Evolutionary conservation across 306 rosid species (phyloP), one percentile per base, ranked within the genome.

Genomic region (Trifolium repens): DNA sequence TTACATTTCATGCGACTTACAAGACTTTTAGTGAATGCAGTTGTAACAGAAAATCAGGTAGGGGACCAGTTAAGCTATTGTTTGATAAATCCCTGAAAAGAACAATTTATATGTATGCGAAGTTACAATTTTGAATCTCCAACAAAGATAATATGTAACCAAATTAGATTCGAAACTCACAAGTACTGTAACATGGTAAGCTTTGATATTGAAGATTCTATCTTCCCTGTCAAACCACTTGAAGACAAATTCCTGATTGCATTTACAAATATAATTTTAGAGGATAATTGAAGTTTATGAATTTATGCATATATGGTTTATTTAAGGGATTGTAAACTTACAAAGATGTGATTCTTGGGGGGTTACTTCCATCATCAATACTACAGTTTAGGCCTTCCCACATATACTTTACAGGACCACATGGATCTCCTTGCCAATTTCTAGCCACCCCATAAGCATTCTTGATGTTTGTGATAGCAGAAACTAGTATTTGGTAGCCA

Each of bases 341-440:
- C 92, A 87, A 72, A 69, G 81, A 78, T 63, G 13, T 82, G 66
- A 90, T 80, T 84, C 92, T 73, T 46, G 90, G 81, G 9, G 76
- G 0, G n/a, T 22, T 54, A 69, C 52, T 13, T 0, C 34, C 74
- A 60, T 60, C 60, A 50, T 65, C 61, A 52, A 13, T 13, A 53
- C 73, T 81, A 68, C 92, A 90, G 46, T 72, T 82, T 49, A 90
- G 67, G n/a, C 96, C 89, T 40, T 84, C 71, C 96, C 92, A 90
- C 70, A 47, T 40, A 67, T 84, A 85, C 9, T 2, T 16, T 43
- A 47, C 26, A 0, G 92, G 96, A 17, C 46, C 76, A 49, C 92
- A 86, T 46, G 92, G 92, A 77, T 90, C 88, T 79, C 88, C 93
- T 72, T 83, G 79, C 96, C 93, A 90, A 72, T 83, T 78, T 73